Conservation (phyloP, 192 early-diverging fungal genomes). For the Diversispora eburnea region DNA sequence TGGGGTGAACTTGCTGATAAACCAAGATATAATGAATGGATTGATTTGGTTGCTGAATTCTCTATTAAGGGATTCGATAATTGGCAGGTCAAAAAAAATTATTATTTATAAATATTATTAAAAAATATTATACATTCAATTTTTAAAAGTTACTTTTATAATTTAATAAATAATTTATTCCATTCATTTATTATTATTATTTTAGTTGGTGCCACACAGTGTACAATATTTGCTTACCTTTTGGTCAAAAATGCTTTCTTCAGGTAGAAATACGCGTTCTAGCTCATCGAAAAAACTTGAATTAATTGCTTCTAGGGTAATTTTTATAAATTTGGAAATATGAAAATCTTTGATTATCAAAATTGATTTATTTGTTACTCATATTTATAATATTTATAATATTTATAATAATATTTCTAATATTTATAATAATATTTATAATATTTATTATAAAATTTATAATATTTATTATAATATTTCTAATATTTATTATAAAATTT, state of each 20-base stretch:
- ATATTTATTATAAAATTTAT: slow-evolving; percentile 29
- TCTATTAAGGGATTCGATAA: slow-evolving; percentile 61
- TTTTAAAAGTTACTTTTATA: no score
- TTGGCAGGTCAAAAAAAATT: slow-evolving; percentile 51
- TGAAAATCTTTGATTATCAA: neutral
- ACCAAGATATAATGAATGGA: slow-evolving; percentile 63
- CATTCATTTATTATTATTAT: neutral
- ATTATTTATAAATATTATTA: no score
- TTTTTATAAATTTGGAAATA: neutral
- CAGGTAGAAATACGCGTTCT: slow-evolving; percentile 43
- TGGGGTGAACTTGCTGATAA: slow-evolving; percentile 75
- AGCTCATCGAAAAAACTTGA: slow-evolving; percentile 48
- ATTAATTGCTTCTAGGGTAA: slow-evolving; percentile 48
- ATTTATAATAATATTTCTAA: no score
- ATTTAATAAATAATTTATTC: neutral
- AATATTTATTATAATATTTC: slow-evolving; percentile 30
- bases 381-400: slow-evolving; percentile 33
- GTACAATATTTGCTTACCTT: slow-evolving; percentile 75
- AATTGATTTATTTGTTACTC: no score
- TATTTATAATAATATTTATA: no score
- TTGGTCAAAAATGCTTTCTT: slow-evolving; percentile 78
- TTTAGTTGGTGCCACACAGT: slow-evolving; percentile 71
- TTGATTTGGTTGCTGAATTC: slow-evolving; percentile 60
- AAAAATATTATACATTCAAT: no score
- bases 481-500: no score